Evolutionary conservation across 352 stramenopile species (phyloP).

Genomic region (Phytophthora pini): DNA sequence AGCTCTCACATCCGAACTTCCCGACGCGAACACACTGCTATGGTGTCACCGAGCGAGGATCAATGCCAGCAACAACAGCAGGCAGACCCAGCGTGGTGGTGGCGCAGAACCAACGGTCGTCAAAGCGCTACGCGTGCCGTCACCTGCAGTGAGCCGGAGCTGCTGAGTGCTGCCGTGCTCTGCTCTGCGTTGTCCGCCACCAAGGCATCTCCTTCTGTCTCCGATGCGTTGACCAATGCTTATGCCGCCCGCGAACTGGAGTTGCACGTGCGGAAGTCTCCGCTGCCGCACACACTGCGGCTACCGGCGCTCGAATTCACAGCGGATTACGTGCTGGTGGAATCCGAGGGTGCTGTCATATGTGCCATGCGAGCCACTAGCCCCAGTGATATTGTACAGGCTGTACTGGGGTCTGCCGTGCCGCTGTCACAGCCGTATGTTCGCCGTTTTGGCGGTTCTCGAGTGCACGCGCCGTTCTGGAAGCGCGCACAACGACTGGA

Average conservation of each 20-base stretch:
- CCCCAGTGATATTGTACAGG: slow-evolving; percentile 66
- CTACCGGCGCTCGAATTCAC: slow-evolving; percentile 60
- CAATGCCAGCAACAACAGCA: slow-evolving; percentile 10
- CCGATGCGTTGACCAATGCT: slow-evolving; percentile 20
- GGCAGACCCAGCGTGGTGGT: slow-evolving; percentile 35
- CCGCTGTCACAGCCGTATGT: slow-evolving; percentile 70
- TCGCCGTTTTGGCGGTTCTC: slow-evolving; percentile 72
- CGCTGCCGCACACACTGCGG: slow-evolving; percentile 62
- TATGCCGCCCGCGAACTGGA: slow-evolving; percentile 50
- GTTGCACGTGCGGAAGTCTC: slow-evolving; percentile 62
- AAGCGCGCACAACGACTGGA: slow-evolving; percentile 66
- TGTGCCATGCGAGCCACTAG: slow-evolving; percentile 71
- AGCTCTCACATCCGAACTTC: slow-evolving; percentile 2
- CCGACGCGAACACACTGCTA: neutral
- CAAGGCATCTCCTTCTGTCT: slow-evolving; percentile 22
- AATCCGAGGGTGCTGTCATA: slow-evolving; percentile 64
- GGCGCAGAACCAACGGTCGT: slow-evolving; percentile 19
- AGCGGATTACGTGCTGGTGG: slow-evolving; percentile 61
- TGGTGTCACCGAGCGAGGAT: slow-evolving; percentile 15
- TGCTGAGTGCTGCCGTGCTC: slow-evolving; percentile 75
- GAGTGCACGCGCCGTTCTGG: slow-evolving; percentile 81
- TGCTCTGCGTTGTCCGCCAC: slow-evolving; percentile 59
- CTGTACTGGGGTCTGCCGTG: slow-evolving; percentile 69
- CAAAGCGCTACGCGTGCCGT: slow-evolving; percentile 14
- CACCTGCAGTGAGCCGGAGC: slow-evolving; percentile 58